Conservation (phyloP, 345 rosid species). For the Eucalyptus regnans region DNA sequence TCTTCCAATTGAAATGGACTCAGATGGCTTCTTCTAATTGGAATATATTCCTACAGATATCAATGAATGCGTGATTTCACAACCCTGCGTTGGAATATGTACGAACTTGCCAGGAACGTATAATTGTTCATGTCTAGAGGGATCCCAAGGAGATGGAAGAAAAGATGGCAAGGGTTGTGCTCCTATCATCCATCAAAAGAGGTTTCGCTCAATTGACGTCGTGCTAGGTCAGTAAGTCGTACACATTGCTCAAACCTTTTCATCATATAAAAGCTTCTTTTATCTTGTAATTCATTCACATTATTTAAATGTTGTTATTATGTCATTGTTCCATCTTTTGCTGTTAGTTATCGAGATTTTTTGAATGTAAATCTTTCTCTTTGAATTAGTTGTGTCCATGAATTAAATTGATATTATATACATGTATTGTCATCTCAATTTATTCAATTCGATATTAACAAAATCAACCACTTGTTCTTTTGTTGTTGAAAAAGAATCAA, state of each 20-base stretch:
- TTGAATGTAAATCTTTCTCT: neutral
- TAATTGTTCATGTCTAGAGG: conserved; percentile 12
- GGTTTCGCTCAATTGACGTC: neutral
- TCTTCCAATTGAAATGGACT: neutral
- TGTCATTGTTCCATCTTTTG: neutral
- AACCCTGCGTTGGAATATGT: neutral
- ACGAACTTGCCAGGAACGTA: neutral
- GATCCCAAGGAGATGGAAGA: conserved; percentile 8
- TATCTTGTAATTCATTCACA: neutral
- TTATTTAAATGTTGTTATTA: too few relatives aligned
- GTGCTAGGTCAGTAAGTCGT: neutral
- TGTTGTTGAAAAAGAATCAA: neutral
- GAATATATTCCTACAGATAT: neutral
- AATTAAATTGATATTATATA: neutral
- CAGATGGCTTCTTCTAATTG: neutral
- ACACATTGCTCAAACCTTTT: neutral
- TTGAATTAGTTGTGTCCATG: neutral
- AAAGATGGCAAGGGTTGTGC: neutral
- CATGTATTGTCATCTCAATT: neutral
- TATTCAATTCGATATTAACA: too few relatives aligned
- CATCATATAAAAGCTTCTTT: neutral
- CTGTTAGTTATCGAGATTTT: neutral
- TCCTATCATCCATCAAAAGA: neutral
- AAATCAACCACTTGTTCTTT: neutral
- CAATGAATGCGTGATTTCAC: conserved; percentile 1